Evolutionary conservation across 805 yeast genomes (phyloP).

Genomic region (Millerago galiae): DNA sequence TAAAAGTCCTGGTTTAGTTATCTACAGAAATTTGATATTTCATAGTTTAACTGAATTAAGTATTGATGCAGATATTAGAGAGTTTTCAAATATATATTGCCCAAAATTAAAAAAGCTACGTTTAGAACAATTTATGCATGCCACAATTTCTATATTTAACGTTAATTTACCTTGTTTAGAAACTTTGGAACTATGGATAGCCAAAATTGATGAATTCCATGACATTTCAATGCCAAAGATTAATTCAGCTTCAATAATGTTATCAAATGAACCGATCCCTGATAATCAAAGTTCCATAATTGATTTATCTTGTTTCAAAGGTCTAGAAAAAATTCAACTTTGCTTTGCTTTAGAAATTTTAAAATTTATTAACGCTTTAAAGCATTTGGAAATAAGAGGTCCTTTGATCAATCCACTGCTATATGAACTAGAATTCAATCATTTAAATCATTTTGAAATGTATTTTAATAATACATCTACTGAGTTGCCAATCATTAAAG

Average conservation of each 20-base stretch:
- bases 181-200: neutral
- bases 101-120: conserved; percentile 9
- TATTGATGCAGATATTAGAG: conserved; percentile 12
- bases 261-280: conserved; percentile 13
- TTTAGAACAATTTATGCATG: conserved; percentile 14
- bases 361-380: conserved; percentile 3
- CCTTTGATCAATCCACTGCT: conserved; percentile 9
- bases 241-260: conserved; percentile 11
- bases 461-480: neutral
- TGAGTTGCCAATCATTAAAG: neutral
- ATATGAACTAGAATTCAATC: conserved; percentile 1
- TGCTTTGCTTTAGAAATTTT: conserved; percentile 14
- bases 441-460: neutral
- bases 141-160: conserved; percentile 5
- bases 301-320: conserved; percentile 10
- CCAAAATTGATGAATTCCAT: conserved; percentile 3
- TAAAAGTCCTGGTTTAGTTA: conserved; percentile 1
- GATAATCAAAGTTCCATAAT: neutral
- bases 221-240: conserved; percentile 7
- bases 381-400: conserved; percentile 13
- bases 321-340: conserved; percentile 6
- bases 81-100: conserved; percentile 4
- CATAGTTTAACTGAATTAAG: neutral
- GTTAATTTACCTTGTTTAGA: conserved; percentile 1
- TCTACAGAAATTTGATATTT: conserved; percentile 4